Evolutionary conservation across 805 yeast genomes (phyloP).

Genomic region (Torulaspora quercuum): DNA sequence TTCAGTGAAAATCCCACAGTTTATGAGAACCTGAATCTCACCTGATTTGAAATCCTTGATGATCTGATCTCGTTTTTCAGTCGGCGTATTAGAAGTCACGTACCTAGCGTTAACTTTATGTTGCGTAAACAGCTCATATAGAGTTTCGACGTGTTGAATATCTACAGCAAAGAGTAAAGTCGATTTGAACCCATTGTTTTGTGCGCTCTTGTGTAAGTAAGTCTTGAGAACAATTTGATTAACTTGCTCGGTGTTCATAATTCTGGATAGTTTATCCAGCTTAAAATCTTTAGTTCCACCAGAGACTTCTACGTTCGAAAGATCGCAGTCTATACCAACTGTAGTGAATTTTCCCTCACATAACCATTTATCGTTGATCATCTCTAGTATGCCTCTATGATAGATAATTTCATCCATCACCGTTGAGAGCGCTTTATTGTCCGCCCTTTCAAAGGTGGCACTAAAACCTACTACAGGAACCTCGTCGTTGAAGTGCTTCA

Average conservation of each 20-base stretch:
- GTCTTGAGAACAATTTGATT: slow-evolving; percentile 56
- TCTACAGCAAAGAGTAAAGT: slow-evolving; percentile 78
- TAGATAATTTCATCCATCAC: slow-evolving; percentile 73
- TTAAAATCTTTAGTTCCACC: slow-evolving; percentile 47
- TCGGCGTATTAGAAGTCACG: slow-evolving; percentile 64
- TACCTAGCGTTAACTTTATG: slow-evolving; percentile 66
- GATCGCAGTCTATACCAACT: slow-evolving; percentile 48
- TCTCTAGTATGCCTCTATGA: slow-evolving; percentile 58
- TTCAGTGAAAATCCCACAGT: slow-evolving; percentile 88
- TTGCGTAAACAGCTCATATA: slow-evolving; percentile 51
- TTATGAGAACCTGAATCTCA: slow-evolving; percentile 66
- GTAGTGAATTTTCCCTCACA: slow-evolving; percentile 65
- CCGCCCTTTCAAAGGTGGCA: slow-evolving; percentile 82
- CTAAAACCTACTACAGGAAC: slow-evolving; percentile 73
- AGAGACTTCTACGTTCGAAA: slow-evolving; percentile 36
- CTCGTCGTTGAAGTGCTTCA: slow-evolving; percentile 50
- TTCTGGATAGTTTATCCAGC: slow-evolving; percentile 47
- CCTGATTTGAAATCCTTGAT: slow-evolving; percentile 61
- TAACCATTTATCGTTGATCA: slow-evolving; percentile 68
- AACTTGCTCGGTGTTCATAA: slow-evolving; percentile 51
- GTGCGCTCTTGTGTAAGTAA: slow-evolving; percentile 44
- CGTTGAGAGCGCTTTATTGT: slow-evolving; percentile 53
- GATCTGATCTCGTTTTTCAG: slow-evolving; percentile 47
- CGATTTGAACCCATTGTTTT: slow-evolving; percentile 43
- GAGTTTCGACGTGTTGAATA: slow-evolving; percentile 56